Evolutionary conservation across 2,329 filamentous ascomycete genomes (phyloP).

Genomic region (Trichoderma asperellum): DNA sequence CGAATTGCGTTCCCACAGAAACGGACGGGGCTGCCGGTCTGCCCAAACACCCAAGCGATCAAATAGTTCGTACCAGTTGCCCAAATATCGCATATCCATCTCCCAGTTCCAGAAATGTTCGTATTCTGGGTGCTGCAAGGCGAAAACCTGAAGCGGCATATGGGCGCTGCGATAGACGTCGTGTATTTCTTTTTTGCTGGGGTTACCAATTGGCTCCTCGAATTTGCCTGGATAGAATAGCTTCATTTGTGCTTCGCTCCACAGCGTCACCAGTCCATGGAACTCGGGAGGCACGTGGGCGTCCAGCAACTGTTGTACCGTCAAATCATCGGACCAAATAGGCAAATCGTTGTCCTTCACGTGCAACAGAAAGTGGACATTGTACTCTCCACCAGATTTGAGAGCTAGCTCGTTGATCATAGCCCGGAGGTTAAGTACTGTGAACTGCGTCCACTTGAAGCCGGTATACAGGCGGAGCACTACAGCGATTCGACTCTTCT

Average conservation of each 20-base stretch:
- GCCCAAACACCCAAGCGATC: slow-evolving; percentile 69
- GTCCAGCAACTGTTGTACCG: slow-evolving; percentile 71
- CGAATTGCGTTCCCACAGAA: slow-evolving; percentile 77
- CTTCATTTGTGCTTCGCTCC: slow-evolving; percentile 84
- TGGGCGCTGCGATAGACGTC: slow-evolving; percentile 71
- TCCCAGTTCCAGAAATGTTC: slow-evolving; percentile 73
- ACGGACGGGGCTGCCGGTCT: slow-evolving; percentile 66
- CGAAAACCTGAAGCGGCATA: slow-evolving; percentile 66
- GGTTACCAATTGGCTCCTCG: slow-evolving; percentile 67
- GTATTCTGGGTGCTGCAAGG: slow-evolving; percentile 65
- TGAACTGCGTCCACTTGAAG: slow-evolving; percentile 77
- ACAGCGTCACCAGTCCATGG: slow-evolving; percentile 77
- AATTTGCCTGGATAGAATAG: slow-evolving; percentile 74
- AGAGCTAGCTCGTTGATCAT: slow-evolving; percentile 79
- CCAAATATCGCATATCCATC: slow-evolving; percentile 68
- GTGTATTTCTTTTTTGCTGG: slow-evolving; percentile 61
- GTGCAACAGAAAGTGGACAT: slow-evolving; percentile 81
- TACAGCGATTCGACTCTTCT: slow-evolving; percentile 68
- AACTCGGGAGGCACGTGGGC: slow-evolving; percentile 72
- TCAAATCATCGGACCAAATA: slow-evolving; percentile 79
- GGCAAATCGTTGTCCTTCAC: slow-evolving; percentile 78
- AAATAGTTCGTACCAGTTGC: slow-evolving; percentile 74
- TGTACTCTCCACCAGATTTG: slow-evolving; percentile 79
- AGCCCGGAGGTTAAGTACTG: slow-evolving; percentile 79
- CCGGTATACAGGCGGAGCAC: slow-evolving; percentile 80